Conservation (phyloP, 352 stramenopile genomes). For the Phytophthora colocasiae region DNA sequence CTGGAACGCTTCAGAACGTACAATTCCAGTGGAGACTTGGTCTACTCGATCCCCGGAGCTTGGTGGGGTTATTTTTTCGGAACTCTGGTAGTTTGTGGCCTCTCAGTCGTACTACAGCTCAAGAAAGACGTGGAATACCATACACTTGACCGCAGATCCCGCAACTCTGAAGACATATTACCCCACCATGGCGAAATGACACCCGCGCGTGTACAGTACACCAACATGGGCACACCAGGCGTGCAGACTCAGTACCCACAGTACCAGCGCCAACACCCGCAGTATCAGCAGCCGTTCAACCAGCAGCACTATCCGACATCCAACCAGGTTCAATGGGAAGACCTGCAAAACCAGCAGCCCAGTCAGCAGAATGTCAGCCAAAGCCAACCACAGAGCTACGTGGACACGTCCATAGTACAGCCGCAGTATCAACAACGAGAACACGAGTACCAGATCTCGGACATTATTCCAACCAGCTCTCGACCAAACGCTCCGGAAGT, state of each 20-base stretch:
- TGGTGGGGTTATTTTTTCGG: conserved; percentile 74
- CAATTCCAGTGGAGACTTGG: conserved; percentile 39
- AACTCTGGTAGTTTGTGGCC: conserved; percentile 53
- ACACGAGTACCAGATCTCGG: conserved; percentile 43
- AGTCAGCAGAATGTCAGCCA: not conserved
- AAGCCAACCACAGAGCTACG: conserved; percentile 20
- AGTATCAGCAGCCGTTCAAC: conserved; percentile 18
- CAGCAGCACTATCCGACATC: conserved; percentile 35
- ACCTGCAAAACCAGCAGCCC: conserved; percentile 23
- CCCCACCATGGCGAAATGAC: conserved; percentile 23
- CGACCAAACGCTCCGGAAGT: conserved; percentile 14
- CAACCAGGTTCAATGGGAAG: conserved; percentile 38
- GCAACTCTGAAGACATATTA: conserved; percentile 19
- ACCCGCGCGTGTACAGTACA: conserved; percentile 29
- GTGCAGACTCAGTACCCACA: conserved; percentile 25
- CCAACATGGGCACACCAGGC: conserved; percentile 26
- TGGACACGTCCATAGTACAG: conserved; percentile 30
- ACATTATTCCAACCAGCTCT: conserved; percentile 24
- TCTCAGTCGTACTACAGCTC: conserved; percentile 62
- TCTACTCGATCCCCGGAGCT: conserved; percentile 50
- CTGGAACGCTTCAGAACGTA: conserved; percentile 45
- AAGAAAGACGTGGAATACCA: conserved; percentile 48
- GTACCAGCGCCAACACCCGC: conserved; percentile 8
- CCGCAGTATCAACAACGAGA: conserved; percentile 39
- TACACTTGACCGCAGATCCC: conserved; percentile 23